Evolutionary conservation across 345 rosid genomes (phyloP).

Genomic region (Pistacia integerrima): DNA sequence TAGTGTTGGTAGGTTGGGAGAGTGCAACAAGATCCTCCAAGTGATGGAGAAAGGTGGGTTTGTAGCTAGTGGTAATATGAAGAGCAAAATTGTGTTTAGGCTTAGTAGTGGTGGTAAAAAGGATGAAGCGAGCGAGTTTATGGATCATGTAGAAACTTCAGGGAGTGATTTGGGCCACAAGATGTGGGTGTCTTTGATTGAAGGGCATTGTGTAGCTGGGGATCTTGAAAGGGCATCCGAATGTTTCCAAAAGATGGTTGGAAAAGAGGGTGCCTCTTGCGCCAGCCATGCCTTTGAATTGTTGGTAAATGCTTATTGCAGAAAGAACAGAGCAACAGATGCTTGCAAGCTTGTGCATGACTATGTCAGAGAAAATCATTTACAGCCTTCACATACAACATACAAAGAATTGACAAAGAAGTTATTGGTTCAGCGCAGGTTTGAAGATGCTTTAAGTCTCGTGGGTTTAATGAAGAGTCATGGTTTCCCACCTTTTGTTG

Average conservation of each 20-base stretch:
- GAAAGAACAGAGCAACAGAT: conserved; percentile 56
- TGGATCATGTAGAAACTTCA: conserved; percentile 50
- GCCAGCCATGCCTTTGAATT: conserved; percentile 57
- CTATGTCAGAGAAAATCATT: conserved; percentile 35
- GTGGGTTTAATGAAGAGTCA: conserved; percentile 69
- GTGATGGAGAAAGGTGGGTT: conserved; percentile 64
- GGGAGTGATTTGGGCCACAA: conserved; percentile 53
- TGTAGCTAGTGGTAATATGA: conserved; percentile 44
- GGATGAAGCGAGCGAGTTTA: conserved; percentile 52
- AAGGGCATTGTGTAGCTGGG: conserved; percentile 72
- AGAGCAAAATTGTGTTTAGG: conserved; percentile 52
- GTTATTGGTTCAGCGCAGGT: conserved; percentile 65
- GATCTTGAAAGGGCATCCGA: conserved; percentile 66
- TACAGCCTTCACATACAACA: conserved; percentile 63
- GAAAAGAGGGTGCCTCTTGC: conserved; percentile 44
- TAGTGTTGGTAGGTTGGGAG: conserved; percentile 58
- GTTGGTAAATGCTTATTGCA: conserved; percentile 66
- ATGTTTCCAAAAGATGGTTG: conserved; percentile 57
- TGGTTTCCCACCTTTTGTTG: conserved; percentile 77
- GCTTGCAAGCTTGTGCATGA: conserved; percentile 62
- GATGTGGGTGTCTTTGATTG: conserved; percentile 63
- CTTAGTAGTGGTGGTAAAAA: conserved; percentile 61
- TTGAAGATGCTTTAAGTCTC: conserved; percentile 66
- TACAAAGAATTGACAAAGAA: conserved; percentile 62
- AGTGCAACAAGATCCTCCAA: conserved; percentile 63